phyloP scores from a whole-genome alignment of 768 basidiomycete genomes.

The Crassisporium funariophilum region DNA sequence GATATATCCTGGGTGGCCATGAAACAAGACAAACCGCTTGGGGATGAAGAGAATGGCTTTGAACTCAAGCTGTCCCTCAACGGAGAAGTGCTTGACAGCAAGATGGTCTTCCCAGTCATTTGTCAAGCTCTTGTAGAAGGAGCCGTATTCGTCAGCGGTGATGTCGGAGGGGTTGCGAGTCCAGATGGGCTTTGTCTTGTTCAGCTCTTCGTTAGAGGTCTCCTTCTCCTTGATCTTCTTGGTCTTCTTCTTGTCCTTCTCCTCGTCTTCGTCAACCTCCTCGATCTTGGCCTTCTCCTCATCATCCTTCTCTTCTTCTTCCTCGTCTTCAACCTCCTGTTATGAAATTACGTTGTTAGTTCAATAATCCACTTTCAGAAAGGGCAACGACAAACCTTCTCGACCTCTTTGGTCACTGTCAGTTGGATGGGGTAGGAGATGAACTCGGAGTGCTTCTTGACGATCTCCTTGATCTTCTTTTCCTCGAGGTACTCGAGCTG shows the following conservation, averaged over 20 bases:
- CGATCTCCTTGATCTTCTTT: constrained; percentile 98
- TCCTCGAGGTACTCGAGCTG: constrained; percentile 99
- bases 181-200: constrained; percentile 99
- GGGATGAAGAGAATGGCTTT: constrained; percentile 98
- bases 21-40: constrained; percentile 70
- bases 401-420: constrained; percentile 97
- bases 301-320: constrained; percentile 70
- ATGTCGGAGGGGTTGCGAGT: constrained; percentile 97
- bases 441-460: constrained; percentile 99
- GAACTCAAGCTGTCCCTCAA: constrained; percentile 99
- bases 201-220: constrained; percentile 93
- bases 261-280: constrained; percentile 82
- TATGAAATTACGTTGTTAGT: constrained; percentile 32
- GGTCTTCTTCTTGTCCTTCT: constrained; percentile 89
- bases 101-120: constrained; percentile 99
- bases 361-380: background rate
- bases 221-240: constrained; percentile 93
- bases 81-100: constrained; percentile 99
- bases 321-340: constrained; percentile 88
- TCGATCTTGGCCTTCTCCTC: constrained; percentile 79
- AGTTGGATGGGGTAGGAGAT: constrained; percentile 99
- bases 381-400: constrained; percentile 71
- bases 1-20: background rate
- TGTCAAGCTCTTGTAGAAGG: constrained; percentile 99
- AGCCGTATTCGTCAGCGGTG: constrained; percentile 86